Evolutionary conservation across 1,284 basidiomycete genomes (phyloP).

Genomic region (Paramarasmius palmivorus): DNA sequence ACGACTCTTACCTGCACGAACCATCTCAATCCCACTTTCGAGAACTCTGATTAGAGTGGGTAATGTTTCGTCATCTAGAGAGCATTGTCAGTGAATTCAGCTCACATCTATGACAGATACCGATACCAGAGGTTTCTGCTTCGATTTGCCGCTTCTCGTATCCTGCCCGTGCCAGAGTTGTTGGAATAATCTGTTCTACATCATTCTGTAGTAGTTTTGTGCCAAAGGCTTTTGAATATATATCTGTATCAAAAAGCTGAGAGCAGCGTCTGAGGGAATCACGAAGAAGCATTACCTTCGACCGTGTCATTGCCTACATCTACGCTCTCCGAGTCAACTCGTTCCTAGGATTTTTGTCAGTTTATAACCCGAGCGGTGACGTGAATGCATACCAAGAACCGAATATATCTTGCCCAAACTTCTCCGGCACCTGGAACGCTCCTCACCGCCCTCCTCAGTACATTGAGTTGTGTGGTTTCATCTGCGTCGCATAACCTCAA

Average conservation of each 20-base stretch:
- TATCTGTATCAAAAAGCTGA: constrained; percentile 37
- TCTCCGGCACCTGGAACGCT: constrained; percentile 71
- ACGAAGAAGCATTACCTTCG: constrained; percentile 26
- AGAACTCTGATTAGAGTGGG: constrained; percentile 53
- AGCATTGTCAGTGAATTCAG: constrained; percentile 7
- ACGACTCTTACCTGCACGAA: constrained; percentile 49
- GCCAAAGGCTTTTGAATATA: constrained; percentile 57
- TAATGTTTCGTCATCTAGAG: constrained; percentile 47
- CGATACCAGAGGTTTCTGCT: constrained; percentile 43
- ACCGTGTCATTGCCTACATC: constrained; percentile 37
- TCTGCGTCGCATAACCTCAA: constrained; percentile 48
- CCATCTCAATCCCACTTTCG: constrained; percentile 59
- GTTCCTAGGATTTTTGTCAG: constrained; percentile 35
- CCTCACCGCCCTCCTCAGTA: constrained; percentile 56
- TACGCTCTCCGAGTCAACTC: constrained; percentile 29
- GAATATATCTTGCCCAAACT: constrained; percentile 74
- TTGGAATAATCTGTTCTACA: constrained; percentile 65
- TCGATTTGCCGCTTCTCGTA: constrained; percentile 61
- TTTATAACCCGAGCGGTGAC: not conserved
- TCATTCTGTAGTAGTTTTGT: constrained; percentile 56
- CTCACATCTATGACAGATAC: constrained; percentile 3
- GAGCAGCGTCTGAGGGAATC: constrained; percentile 5
- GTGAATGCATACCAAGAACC: constrained; percentile 52
- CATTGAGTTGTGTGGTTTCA: constrained; percentile 38
- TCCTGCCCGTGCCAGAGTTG: constrained; percentile 67